Conservation (phyloP, 169 alveolate genomes). For the Cyclospora cayetanensis region DNA sequence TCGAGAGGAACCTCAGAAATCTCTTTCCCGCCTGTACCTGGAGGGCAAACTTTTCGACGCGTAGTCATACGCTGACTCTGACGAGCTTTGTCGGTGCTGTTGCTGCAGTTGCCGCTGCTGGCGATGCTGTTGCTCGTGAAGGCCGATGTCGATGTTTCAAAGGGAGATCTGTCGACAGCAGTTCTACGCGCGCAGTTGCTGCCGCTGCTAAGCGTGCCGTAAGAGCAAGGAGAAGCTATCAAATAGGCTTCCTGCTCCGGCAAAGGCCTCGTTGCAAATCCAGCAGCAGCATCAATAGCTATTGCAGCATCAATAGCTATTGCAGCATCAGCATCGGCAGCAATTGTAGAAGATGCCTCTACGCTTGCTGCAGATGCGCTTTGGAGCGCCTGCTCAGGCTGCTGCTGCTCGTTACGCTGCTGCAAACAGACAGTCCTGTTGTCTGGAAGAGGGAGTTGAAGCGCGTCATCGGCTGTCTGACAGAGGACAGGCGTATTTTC, state of each 20-base stretch:
- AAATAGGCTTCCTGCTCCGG: background rate
- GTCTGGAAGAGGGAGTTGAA: no score
- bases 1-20: background rate
- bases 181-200: background rate
- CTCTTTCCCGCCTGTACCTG: background rate
- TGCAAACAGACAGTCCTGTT: background rate
- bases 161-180: background rate
- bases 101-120: background rate
- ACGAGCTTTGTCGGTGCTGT: background rate
- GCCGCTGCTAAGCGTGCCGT: background rate
- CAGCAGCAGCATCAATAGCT: background rate
- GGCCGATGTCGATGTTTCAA: background rate
- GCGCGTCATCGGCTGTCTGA: background rate
- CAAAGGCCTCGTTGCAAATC: background rate
- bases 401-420: conserved; percentile 3
- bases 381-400: no score
- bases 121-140: background rate
- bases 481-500: background rate
- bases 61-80: background rate
- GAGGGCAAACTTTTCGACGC: background rate
- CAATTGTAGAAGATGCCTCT: background rate
- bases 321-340: background rate
- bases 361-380: no score
- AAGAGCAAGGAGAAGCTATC: background rate
- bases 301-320: background rate